Evolutionary conservation across 306 rosid species (phyloP).

Genomic region (Arachis hypogaea): DNA sequence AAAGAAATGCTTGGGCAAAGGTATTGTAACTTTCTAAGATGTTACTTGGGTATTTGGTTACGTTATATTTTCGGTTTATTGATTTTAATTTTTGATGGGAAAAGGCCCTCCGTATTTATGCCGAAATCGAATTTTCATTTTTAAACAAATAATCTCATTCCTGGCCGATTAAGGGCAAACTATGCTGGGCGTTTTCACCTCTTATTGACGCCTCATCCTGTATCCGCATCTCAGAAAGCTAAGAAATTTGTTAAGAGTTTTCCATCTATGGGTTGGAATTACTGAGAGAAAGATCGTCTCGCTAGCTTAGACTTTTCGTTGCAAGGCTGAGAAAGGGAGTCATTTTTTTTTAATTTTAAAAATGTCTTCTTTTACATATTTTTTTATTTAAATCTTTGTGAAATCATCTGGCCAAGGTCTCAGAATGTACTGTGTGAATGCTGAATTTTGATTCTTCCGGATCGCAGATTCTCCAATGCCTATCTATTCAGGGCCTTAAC

Average conservation of each 20-base stretch:
- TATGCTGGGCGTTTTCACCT: too few relatives aligned
- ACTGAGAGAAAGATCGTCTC: too few relatives aligned
- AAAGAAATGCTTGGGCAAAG: conserved; percentile 96
- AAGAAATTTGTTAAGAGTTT: background rate
- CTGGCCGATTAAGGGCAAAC: too few relatives aligned
- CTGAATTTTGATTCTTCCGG: conserved; percentile 43
- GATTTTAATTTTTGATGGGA: background rate
- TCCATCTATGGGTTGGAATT: background rate
- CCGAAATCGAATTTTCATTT: too few relatives aligned
- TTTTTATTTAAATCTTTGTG: conserved; percentile 14
- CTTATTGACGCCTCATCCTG: too few relatives aligned
- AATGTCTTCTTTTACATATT: too few relatives aligned
- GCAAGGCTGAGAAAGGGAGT: background rate
- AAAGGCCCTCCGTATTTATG: background rate
- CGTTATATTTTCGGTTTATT: background rate
- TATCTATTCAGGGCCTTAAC: conserved; percentile 82
- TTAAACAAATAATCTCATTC: too few relatives aligned
- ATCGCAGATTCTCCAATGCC: conserved; percentile 89
- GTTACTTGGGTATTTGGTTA: conserved; percentile 19
- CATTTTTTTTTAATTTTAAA: background rate
- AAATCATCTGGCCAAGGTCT: background rate
- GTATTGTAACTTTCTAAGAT: conserved; percentile 44
- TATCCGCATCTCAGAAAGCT: too few relatives aligned
- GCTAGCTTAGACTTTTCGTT: background rate
- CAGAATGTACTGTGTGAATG: conserved; percentile 1